Base-by-base conservation (phyloP, 2,329 filamentous ascomycete genomes). In the Blumeria graminis region DNA sequence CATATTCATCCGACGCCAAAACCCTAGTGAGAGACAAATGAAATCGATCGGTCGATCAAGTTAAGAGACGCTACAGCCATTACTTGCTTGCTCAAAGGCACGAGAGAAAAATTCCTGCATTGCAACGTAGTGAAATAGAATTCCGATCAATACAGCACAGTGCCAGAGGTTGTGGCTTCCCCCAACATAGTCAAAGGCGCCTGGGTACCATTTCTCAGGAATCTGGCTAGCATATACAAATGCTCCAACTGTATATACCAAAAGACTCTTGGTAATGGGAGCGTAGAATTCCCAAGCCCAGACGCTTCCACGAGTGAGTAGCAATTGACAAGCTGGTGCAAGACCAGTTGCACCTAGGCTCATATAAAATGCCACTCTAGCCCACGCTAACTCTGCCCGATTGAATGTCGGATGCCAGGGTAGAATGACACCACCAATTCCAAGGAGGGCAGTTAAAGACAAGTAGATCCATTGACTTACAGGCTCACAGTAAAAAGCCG, bases 111-210 rank as follows among this genome's bases (percentile, higher is more conserved):
- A 92, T 57, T 88, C 78, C 69, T 95, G 86, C 90, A 98, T 95
- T 16, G 92, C 92, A 22, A 77, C 76, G 70, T 96, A 98, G 69
- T 98, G 92, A 68, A 94, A 96, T n/a, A 96, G 69, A 57, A 98
- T 98, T 10, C 92, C 92, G 14, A 89, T 87, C 33, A 98, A 72
- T 10, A 98, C 92, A 7, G 92, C 92, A 36, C 94, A 70, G 69
- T 98, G 92, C 92, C 92, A 98, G 58, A 98, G 80, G 69, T 98
- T 98, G 71, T 98, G 92, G 68, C 86, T 93, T 50, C 87, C 89
- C 41, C 92, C 92, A 43, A 93, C 76, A 67, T 96, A 96, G 69
- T 98, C 92, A 63, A 98, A 98, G 67, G 84, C 79, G 54, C 92
- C 92, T 0, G 92, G 92, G 63, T 76, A 84, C 84, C 88, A 98